Percentiles rank a stretch among this genome's conserved stretches.
These are phyloP conservation scores for Cyberlindnera suaveolens DNA, from an alignment of 805 yeast genomes.

Conservation along the genomic window DNA sequence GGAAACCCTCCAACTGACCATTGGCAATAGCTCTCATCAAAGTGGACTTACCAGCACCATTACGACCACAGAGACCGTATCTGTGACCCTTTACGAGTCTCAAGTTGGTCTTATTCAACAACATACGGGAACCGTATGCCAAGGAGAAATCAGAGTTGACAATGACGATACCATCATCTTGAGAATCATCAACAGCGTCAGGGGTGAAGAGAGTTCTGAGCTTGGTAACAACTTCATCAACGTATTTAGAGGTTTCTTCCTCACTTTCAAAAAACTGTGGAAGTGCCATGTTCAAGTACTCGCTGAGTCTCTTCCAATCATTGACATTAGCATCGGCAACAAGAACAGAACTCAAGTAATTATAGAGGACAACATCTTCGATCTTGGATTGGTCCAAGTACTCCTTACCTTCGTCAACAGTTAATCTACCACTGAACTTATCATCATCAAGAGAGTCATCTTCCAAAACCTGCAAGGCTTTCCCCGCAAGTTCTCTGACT, in stretches of 20 bases:
- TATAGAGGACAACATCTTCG: constrained; percentile 33
- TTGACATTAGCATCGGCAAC: constrained; percentile 66
- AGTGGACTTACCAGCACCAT: constrained; percentile 98
- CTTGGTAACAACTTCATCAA: constrained; percentile 38
- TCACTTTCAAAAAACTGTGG: constrained; percentile 31
- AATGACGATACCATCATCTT: constrained; percentile 80
- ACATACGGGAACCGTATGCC: constrained; percentile 97
- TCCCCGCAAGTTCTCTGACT: constrained; percentile 87
- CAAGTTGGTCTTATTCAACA: constrained; percentile 84
- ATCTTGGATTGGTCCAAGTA: constrained; percentile 30
- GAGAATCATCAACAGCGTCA: constrained; percentile 48
- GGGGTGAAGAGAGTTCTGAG: constrained; percentile 51
- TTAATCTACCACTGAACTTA: constrained; percentile 69
- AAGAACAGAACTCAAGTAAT: constrained; percentile 48
- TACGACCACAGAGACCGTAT: constrained; percentile 96
- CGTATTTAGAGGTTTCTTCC: constrained; percentile 32
- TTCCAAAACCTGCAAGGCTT: constrained; percentile 75
- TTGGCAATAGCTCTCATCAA: constrained; percentile 94
- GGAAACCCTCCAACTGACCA: constrained; percentile 97
- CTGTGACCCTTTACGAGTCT: constrained; percentile 91
- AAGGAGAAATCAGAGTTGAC: constrained; percentile 92
- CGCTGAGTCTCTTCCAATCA: constrained; percentile 58
- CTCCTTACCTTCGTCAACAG: constrained; percentile 44
- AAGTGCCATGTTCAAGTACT: constrained; percentile 41
- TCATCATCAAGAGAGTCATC: constrained; percentile 76